A percentile compares a stretch with the other conserved stretches of the same genome.
These are phyloP conservation scores for Metarhizium humberi DNA, from an alignment of 2,329 filamentous ascomycete species.

Conservation along the genomic window DNA sequence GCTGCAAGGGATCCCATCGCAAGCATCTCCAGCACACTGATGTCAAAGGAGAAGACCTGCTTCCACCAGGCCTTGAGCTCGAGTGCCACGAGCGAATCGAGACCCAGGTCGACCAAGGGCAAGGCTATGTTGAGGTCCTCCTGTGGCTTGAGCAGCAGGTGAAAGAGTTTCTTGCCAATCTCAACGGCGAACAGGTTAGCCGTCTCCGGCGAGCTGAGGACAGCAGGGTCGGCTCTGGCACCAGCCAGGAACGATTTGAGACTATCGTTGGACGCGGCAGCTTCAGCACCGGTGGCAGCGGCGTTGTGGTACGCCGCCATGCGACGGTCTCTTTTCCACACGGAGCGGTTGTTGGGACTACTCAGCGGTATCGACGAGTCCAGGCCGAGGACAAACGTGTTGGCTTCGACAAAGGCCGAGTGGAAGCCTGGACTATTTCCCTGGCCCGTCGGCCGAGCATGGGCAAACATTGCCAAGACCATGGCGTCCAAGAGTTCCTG, in stretches of 20 bases:
- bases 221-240: not conserved
- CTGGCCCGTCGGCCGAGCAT: not conserved
- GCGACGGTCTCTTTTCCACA: constrained; percentile 14
- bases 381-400: constrained; percentile 11
- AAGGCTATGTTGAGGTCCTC: constrained; percentile 1
- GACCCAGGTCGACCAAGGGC: constrained; percentile 9
- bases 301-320: constrained; percentile 12
- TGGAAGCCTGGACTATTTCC: not conserved
- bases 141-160: constrained; percentile 9
- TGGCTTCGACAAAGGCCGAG: not conserved
- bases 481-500: not conserved
- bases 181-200: constrained; percentile 4
- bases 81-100: constrained; percentile 15
- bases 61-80: constrained; percentile 15
- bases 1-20: constrained; percentile 9
- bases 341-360: constrained; percentile 6
- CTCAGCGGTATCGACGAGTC: constrained; percentile 7
- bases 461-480: not conserved
- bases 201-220: not conserved
- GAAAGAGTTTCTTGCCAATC: constrained; percentile 10
- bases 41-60: constrained; percentile 12
- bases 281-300: not conserved
- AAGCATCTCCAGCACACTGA: constrained; percentile 12
- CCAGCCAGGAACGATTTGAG: not conserved
- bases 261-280: not conserved